Conservation (phyloP, 2,329 filamentous ascomycete genomes). For the Fusarium metavorans region DNA sequence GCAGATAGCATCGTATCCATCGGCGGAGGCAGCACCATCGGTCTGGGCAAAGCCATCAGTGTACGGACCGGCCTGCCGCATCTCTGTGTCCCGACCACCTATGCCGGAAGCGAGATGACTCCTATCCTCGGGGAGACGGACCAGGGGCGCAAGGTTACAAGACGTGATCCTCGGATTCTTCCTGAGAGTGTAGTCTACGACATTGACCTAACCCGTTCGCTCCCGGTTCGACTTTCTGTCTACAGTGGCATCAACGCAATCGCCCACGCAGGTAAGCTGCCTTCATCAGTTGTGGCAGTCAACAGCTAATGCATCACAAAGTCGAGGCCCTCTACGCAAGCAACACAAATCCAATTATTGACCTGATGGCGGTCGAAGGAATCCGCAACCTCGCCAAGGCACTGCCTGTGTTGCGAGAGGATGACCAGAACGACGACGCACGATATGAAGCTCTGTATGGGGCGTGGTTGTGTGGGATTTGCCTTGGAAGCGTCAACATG, state of each 20-base stretch:
- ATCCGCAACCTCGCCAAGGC: slow-evolving; percentile 50
- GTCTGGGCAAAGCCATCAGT: slow-evolving; percentile 70
- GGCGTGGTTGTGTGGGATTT: slow-evolving; percentile 73
- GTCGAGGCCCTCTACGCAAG: slow-evolving; percentile 72
- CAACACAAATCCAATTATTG: slow-evolving; percentile 72
- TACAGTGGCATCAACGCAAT: slow-evolving; percentile 75
- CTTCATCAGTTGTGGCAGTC: too few species aligned
- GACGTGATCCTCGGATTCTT: slow-evolving; percentile 68
- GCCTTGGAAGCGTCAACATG: slow-evolving; percentile 71
- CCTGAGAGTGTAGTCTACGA: slow-evolving; percentile 74
- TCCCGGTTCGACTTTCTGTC: slow-evolving; percentile 64
- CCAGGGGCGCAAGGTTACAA: slow-evolving; percentile 68
- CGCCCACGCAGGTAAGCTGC: slow-evolving; percentile 60
- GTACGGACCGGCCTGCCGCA: slow-evolving; percentile 66
- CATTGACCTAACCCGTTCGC: slow-evolving; percentile 70
- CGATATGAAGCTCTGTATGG: slow-evolving; percentile 65
- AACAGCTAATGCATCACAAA: too few species aligned
- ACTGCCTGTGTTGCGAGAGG: background rate
- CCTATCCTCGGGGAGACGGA: slow-evolving; percentile 73
- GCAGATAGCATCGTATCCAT: background rate
- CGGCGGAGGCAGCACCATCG: slow-evolving; percentile 54
- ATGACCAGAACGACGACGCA: background rate
- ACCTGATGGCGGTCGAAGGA: slow-evolving; percentile 66
- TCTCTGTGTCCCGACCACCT: slow-evolving; percentile 67
- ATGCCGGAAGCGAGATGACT: slow-evolving; percentile 73